Evolutionary conservation across 2,329 filamentous ascomycete genomes (phyloP), one percentile per base, ranked within the genome.

Genomic region (Fusarium armeniacum): DNA sequence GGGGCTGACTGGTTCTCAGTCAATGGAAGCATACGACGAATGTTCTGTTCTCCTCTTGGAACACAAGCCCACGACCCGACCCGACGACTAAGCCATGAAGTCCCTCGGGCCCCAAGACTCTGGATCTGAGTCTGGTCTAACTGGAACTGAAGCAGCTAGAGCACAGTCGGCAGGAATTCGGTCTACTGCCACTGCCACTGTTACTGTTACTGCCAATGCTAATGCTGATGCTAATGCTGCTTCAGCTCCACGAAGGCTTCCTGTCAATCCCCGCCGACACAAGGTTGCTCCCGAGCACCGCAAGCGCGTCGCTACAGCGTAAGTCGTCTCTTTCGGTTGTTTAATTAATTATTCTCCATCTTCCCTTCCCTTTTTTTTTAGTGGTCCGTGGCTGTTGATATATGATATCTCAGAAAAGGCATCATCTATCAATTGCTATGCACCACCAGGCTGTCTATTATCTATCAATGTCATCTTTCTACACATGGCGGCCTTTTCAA

Each of bases 291-390:
- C 81, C 6, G 82, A 83, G 47, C 75, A 83, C 64, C 80, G 84
- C 53, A 85, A 85, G 74, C 81, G 84, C 45, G 84, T 85, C 49
- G 79, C 80, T 18, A 84, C 82, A 58, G 84, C 84, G 84, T 85
- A 77, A 81, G 83, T 81, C 15, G 28, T 38, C 11, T 60, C 55
- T 55, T 52, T 52, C n/a, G 49, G 33, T 52, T 30, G 5, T 40
- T 26, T 28, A 20, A 11, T 36, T 12, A 40, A 20, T 26, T 41
- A 18, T 52, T 30, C 18, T 41, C 9, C 20, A 30, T 41, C 13
- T 52, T 10, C 28, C n/a, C 33, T 41, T 43, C 18, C n/a, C 16
- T 28, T 20, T 52, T 20, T 16, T 51, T 20, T 52, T 13, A n/a
- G 33, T 28, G n/a, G 18, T 30, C 13, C 13, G n/a, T 52, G 18